Conservation (phyloP, 768 basidiomycete genomes). For the Lepiota brunneoincarnata region DNA sequence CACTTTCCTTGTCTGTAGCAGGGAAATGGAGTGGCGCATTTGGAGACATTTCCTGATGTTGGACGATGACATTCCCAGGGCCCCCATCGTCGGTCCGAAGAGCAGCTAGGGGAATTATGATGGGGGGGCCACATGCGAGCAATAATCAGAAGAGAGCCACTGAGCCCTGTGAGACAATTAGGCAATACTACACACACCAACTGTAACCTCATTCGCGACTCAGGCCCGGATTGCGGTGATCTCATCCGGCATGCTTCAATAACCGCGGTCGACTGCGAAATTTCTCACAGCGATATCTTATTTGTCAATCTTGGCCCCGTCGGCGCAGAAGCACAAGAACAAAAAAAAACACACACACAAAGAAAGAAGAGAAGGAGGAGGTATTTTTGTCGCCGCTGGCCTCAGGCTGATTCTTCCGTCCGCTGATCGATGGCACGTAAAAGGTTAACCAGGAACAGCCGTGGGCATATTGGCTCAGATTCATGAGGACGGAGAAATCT, state of each 20-base stretch:
- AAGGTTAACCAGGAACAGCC: not conserved
- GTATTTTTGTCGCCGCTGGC: not conserved
- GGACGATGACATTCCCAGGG: not conserved
- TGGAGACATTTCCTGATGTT: not conserved
- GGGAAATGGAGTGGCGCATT: not conserved
- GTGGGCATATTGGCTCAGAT: not conserved
- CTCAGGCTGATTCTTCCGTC: not conserved
- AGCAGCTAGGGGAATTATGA: not conserved
- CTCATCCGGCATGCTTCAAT: constrained; percentile 2
- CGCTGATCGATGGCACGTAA: not conserved
- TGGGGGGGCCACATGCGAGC: not conserved
- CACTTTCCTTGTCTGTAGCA: no score
- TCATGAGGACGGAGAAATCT: not conserved
- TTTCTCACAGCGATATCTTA: constrained; percentile 7
- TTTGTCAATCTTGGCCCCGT: constrained; percentile 1
- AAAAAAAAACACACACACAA: not conserved
- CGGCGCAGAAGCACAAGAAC: not conserved
- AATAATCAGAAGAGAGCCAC: not conserved
- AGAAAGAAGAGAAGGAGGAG: not conserved
- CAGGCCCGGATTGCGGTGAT: constrained; percentile 4
- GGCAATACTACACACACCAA: not conserved
- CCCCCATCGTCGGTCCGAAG: not conserved
- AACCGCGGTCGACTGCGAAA: not conserved
- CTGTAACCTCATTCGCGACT: constrained; percentile 4
- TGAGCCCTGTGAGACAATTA: constrained; percentile 1